Evolutionary conservation across 768 basidiomycete genomes (phyloP), one percentile per base, ranked within the genome.

Genomic region (Xanthoconium purpureum): DNA sequence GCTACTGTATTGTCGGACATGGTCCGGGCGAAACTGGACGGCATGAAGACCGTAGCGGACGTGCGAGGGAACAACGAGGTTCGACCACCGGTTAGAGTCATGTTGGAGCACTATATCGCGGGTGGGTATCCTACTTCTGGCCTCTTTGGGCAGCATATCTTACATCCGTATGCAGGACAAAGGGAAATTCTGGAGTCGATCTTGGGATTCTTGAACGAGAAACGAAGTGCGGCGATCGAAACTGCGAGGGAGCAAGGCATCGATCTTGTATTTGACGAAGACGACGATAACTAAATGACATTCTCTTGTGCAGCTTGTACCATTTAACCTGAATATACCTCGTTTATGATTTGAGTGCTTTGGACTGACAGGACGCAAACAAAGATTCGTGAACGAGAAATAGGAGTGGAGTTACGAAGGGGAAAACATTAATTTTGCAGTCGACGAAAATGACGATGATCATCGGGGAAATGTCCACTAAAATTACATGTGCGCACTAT

Each of bases 101-200:
- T 94, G 90, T 74, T 88, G 48, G 71, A 74, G 33, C 74, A 86
- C 58, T 94, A 94, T 61, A 66, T 90, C 9, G 75, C 84, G 73
- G 88, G 88, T 85, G 51, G 52, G 73, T 60, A 4, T 39, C 24
- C 46, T 14, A 9, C 9, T 32, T 17, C 20, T 3, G 29, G 15
- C 35, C 5, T 17, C 1, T 29, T 9, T 20, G 33, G 9, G n/a
- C 35, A 12, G n/a, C 29, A 8, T 4, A 3, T 29, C 47, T 47
- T 11, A 33, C 18, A 13, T 43, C 18, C 47, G 17, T 35, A 32
- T 13, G 2, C 56, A 86, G 87, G 86, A 15, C 87, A 88, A 67
- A 71, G 73, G 5, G 79, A 79, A n/a, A 84, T 88, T 40, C 64
- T 88, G 14, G 62, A 72, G 29, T 82, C 81, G 0, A 64, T 89